Base-by-base conservation (phyloP, 2,329 filamentous ascomycete genomes). In the Septoria linicola region DNA sequence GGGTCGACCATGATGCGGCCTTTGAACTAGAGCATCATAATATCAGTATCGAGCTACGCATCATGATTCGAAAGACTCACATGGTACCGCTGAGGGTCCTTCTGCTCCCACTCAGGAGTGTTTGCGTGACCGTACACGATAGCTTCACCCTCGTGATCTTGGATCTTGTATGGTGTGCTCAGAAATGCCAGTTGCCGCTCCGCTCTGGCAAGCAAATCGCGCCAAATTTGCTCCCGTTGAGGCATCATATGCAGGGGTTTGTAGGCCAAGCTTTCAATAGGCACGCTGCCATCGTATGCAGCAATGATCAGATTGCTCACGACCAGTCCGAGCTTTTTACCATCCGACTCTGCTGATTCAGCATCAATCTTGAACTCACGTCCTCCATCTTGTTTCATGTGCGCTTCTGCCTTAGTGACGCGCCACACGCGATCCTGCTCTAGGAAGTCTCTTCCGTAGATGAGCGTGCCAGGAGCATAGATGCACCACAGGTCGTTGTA, bases 1-100 rank as follows among this genome's bases (percentile, higher is more conserved):
- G 48, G 48, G 30, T 51, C 48, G 3, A 51, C 21, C 41, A 51
- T 51, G 19, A 51, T 30, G 8, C 34, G 25, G 16, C 48, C 48
- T 14, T 27, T 32, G n/a, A 45, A 45, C 48, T 51, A 32, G 10
- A 14, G 10, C 30, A 11, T n/a, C n/a, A n/a, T n/a, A n/a, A 34
- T 6, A 11, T 44, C 2, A 44, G 30, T 23, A 14, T 16, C 10
- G 11, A 32, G 23, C 13, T 7, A 3, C 14, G 14, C 2, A 19
- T 4, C 14, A 32, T 4, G 1, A 5, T 13, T 43, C 27, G 16
- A 4, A n/a, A n/a, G 8, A 43, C 41, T 44, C 30, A 44, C 41
- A 25, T 44, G 35, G n/a, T 34, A 44, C 16, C 41, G 41, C 30
- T 34, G 41, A 13, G 30, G 41, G 4, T 44, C 41, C 23, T 35